Percentiles rank a stretch among this genome's conserved stretches.
phyloP scores from a whole-genome alignment of 1,139 yeast genomes.

The Hansenula anomala region DNA sequence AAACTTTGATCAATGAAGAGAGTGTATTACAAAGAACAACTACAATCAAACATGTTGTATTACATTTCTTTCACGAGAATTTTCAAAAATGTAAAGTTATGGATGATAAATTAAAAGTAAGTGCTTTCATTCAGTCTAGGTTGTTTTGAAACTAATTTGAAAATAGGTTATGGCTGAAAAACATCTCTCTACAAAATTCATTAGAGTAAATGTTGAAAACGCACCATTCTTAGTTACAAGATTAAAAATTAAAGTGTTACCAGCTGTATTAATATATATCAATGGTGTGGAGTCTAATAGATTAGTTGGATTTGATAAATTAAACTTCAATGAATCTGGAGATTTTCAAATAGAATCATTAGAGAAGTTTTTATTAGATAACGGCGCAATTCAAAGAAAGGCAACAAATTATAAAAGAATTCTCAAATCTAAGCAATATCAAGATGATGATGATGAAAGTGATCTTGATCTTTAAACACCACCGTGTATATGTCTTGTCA shows the following conservation, averaged over 20 bases:
- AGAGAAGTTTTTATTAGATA: constrained; percentile 37
- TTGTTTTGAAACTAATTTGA: neutral
- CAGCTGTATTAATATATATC: constrained; percentile 62
- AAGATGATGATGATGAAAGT: constrained; percentile 32
- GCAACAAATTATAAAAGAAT: constrained; percentile 18
- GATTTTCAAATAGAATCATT: constrained; percentile 38
- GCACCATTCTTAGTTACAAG: constrained; percentile 71
- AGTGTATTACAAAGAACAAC: constrained; percentile 50
- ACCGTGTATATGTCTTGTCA: neutral
- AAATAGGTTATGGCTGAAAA: constrained; percentile 41
- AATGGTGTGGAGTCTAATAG: constrained; percentile 55
- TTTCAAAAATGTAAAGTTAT: constrained; percentile 58
- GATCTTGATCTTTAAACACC: constrained; percentile 31
- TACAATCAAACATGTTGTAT: constrained; percentile 37
- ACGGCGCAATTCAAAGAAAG: constrained; percentile 16
- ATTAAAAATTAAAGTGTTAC: constrained; percentile 60
- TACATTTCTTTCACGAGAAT: constrained; percentile 61
- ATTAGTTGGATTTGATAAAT: constrained; percentile 62
- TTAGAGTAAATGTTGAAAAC: constrained; percentile 53
- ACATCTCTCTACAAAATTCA: constrained; percentile 52
- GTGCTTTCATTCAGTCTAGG: neutral
- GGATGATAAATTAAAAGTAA: constrained; percentile 40
- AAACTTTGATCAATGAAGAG: constrained; percentile 43
- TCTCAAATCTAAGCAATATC: constrained; percentile 6
- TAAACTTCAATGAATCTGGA: constrained; percentile 37